Evolutionary conservation across 164 flowering plant genomes (phyloP).

Genomic region (Echeveria elegans): DNA sequence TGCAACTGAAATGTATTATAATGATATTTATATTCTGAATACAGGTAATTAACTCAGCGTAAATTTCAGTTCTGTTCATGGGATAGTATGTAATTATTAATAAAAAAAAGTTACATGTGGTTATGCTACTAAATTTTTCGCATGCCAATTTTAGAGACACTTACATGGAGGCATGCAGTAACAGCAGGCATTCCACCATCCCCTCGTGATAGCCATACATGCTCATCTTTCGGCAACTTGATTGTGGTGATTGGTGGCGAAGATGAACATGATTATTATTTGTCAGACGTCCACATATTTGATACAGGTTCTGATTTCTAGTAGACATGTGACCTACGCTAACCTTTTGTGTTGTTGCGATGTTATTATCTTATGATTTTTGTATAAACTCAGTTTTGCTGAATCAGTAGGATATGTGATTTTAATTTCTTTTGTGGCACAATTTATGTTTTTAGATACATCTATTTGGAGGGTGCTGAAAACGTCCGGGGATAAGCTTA

Average conservation of each 20-base stretch:
- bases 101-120: neutral
- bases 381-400: too few species aligned
- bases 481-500: slow-evolving; percentile 56
- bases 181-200: slow-evolving; percentile 82
- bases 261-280: slow-evolving; percentile 74
- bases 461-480: slow-evolving; percentile 34
- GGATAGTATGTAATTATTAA: too few species aligned
- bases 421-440: too few species aligned
- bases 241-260: slow-evolving; percentile 87
- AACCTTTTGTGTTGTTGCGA: neutral
- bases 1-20: slow-evolving; percentile 63
- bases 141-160: slow-evolving; percentile 44
- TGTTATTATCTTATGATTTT: neutral
- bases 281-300: slow-evolving; percentile 86
- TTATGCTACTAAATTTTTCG: neutral
- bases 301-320: slow-evolving; percentile 55
- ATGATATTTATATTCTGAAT: slow-evolving; percentile 76
- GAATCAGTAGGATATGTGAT: too few species aligned
- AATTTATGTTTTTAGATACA: neutral
- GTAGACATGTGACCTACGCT: neutral
- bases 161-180: slow-evolving; percentile 62
- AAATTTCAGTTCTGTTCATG: neutral
- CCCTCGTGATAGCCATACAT: slow-evolving; percentile 91
- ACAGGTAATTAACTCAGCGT: slow-evolving; percentile 66
- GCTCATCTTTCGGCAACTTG: slow-evolving; percentile 82